These are phyloP conservation scores for Exophiala dermatitidis DNA, from an alignment of 2,329 filamentous ascomycete species.

Conservation along the genomic window DNA sequence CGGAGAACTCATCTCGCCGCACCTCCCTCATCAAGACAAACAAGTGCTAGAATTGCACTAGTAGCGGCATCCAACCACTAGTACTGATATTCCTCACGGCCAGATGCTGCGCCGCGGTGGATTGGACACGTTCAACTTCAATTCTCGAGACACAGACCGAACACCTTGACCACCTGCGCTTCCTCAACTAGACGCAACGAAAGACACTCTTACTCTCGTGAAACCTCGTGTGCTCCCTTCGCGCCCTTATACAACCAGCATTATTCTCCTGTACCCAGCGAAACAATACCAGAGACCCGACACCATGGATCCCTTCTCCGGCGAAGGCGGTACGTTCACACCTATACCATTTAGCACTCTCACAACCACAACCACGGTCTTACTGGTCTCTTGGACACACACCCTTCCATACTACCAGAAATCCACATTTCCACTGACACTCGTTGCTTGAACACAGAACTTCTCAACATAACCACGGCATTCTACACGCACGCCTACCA, in stretches of 20 bases:
- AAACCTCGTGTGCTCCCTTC: no score
- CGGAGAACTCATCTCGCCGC: constrained; percentile 15
- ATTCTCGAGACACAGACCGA: no score
- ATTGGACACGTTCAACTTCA: no score
- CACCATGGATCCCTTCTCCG: constrained; percentile 56
- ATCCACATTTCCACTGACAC: no score
- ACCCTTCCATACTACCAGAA: no score
- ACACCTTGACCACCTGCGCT: no score
- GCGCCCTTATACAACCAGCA: not conserved
- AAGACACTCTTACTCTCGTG: no score
- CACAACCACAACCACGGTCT: constrained; percentile 4
- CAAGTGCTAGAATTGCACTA: not conserved
- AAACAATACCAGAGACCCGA: not conserved
- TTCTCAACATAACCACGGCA: constrained; percentile 60
- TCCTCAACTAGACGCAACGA: no score
- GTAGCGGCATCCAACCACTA: not conserved
- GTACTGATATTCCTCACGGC: no score
- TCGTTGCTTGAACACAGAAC: constrained; percentile 40
- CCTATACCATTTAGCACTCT: not conserved
- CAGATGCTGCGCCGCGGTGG: no score
- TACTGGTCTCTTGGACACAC: not conserved
- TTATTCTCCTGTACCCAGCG: not conserved
- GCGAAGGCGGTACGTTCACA: constrained; percentile 50
- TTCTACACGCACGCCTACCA: constrained; percentile 76
- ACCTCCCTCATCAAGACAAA: constrained; percentile 11